Evolutionary conservation across 495 filamentous ascomycete genomes (phyloP).

Genomic region (Neurospora cerealis): DNA sequence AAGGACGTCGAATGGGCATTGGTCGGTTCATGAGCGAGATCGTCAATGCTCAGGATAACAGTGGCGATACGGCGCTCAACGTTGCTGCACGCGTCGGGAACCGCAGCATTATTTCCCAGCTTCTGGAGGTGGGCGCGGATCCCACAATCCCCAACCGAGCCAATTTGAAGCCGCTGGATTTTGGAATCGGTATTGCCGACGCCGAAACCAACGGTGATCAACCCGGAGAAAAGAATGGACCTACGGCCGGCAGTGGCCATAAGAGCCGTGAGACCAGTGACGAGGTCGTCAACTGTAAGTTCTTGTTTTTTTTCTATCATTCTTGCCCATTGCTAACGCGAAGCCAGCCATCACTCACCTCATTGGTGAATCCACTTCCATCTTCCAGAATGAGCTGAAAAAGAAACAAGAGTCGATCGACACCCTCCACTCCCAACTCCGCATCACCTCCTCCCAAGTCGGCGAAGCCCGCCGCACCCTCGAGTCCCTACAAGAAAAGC

Average conservation of each 20-base stretch:
- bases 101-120: slow-evolving; percentile 79
- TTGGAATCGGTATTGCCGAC: slow-evolving; percentile 65
- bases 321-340: slow-evolving; percentile 14
- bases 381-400: slow-evolving; percentile 65
- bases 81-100: slow-evolving; percentile 87
- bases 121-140: slow-evolving; percentile 88
- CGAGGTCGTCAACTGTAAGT: slow-evolving; percentile 62
- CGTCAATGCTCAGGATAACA: slow-evolving; percentile 84
- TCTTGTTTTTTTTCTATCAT: background rate
- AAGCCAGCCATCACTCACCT: slow-evolving; percentile 60
- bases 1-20: slow-evolving; percentile 58
- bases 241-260: slow-evolving; percentile 26
- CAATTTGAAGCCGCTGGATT: slow-evolving; percentile 77
- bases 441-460: slow-evolving; percentile 66
- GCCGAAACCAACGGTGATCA: slow-evolving; percentile 35
- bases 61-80: slow-evolving; percentile 90
- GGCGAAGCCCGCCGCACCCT: slow-evolving; percentile 63
- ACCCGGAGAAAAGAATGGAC: slow-evolving; percentile 18
- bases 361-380: slow-evolving; percentile 59
- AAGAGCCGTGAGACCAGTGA: slow-evolving; percentile 49
- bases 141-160: slow-evolving; percentile 79
- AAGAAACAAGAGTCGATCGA: slow-evolving; percentile 77
- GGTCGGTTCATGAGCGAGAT: slow-evolving; percentile 91
- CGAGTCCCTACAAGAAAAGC: slow-evolving; percentile 52
- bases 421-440: slow-evolving; percentile 61